A percentile compares a stretch with the other conserved stretches of the same genome.
Evolutionary conservation across 257 asterid genomes (phyloP).

Genomic region (Solanum megistacrolobum): DNA sequence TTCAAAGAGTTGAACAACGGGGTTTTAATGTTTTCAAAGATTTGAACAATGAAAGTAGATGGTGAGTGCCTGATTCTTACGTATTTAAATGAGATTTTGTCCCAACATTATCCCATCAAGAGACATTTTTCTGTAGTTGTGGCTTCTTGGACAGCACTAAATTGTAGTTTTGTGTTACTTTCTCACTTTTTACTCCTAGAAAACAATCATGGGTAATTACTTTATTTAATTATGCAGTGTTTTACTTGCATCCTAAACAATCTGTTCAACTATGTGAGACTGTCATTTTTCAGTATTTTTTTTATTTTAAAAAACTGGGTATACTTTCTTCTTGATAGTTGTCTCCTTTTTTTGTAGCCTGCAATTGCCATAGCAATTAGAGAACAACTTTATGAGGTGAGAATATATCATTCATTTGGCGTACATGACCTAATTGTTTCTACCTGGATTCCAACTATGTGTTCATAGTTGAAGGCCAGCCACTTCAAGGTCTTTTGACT

Average conservation of each 20-base stretch:
- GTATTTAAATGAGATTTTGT: not conserved
- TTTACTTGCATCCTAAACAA: not conserved
- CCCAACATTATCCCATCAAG: not conserved
- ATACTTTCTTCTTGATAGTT: not conserved
- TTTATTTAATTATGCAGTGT: not conserved
- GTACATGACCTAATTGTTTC: not conserved
- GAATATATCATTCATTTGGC: constrained; percentile 7
- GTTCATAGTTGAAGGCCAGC: not conserved
- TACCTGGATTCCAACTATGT: not conserved
- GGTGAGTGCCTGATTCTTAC: not conserved
- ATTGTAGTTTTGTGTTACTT: not conserved
- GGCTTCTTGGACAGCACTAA: not conserved
- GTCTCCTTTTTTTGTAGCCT: constrained; percentile 49
- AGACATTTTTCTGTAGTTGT: not conserved
- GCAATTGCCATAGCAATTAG: constrained; percentile 88
- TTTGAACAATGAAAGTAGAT: not conserved
- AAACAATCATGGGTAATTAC: not conserved
- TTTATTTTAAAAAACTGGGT: not conserved
- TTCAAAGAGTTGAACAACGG: not conserved
- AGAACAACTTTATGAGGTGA: constrained; percentile 94
- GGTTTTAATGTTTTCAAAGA: not conserved
- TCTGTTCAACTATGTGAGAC: not conserved
- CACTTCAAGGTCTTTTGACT: not conserved
- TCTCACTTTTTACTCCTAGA: not conserved
- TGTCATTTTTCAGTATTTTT: not conserved